Percentiles rank a stretch among this genome's conserved stretches.
Evolutionary conservation across 192 early-diverging fungal genomes (phyloP).

Genomic region (Coemansia sp.): DNA sequence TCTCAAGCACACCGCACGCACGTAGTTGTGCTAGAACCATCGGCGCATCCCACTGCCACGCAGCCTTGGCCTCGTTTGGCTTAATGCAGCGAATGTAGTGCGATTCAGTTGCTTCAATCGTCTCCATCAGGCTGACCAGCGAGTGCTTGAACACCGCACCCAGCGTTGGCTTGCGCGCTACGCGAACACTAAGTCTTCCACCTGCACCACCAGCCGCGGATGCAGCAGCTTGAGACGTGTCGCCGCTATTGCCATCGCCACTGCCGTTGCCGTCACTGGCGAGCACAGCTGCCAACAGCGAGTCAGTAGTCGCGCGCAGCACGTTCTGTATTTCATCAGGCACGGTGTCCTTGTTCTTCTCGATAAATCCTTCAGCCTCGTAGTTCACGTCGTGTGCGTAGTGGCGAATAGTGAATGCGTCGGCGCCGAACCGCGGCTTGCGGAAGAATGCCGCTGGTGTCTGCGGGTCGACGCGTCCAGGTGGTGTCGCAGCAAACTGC

Average conservation of each 20-base stretch:
- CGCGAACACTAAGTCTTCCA: slow-evolving; percentile 24
- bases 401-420: slow-evolving; percentile 89
- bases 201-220: background rate
- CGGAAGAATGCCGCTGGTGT: slow-evolving; percentile 61
- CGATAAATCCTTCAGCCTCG: slow-evolving; percentile 91
- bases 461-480: slow-evolving; percentile 12
- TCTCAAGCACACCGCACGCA: slow-evolving; percentile 99
- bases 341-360: slow-evolving; percentile 99
- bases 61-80: slow-evolving; percentile 90
- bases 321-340: slow-evolving; percentile 84
- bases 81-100: slow-evolving; percentile 99
- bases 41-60: slow-evolving; percentile 90
- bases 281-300: slow-evolving; percentile 80
- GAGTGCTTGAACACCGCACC: slow-evolving; percentile 97
- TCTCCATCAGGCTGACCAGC: slow-evolving; percentile 92
- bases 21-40: slow-evolving; percentile 93
- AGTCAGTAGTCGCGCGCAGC: slow-evolving; percentile 72
- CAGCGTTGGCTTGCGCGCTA: slow-evolving; percentile 80
- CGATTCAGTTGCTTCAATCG: slow-evolving; percentile 86
- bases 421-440: slow-evolving; percentile 87
- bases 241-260: background rate
- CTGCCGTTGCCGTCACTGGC: slow-evolving; percentile 1
- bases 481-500: slow-evolving; percentile 55
- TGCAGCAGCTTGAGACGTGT: background rate
- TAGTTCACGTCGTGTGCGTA: slow-evolving; percentile 95